Conservation (phyloP, 768 basidiomycete genomes). For the Crucibulum laeve region DNA sequence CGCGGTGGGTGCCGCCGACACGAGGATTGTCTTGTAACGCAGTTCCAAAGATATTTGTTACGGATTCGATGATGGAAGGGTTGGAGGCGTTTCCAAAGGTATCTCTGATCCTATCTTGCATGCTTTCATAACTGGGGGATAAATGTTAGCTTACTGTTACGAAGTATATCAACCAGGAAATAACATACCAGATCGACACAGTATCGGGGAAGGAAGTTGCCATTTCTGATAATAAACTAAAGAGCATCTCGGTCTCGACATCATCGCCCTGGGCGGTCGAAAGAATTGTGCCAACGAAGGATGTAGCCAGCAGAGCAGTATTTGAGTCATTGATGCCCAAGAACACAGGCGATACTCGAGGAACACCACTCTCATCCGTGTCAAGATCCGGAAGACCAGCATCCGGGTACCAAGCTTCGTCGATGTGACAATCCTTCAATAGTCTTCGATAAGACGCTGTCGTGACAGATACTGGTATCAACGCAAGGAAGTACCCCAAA, state of each 20-base stretch:
- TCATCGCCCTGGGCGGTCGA: constrained; percentile 75
- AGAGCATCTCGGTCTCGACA: constrained; percentile 77
- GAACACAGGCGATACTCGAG: constrained; percentile 49
- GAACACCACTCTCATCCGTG: constrained; percentile 41
- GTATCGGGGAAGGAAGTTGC: constrained; percentile 66
- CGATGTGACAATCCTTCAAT: constrained; percentile 58
- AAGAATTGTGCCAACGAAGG: constrained; percentile 75
- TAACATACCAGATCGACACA: constrained; percentile 65
- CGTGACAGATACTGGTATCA: constrained; percentile 66
- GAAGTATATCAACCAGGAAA: constrained; percentile 4
- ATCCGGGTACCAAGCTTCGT: constrained; percentile 38
- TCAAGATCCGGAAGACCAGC: constrained; percentile 28
- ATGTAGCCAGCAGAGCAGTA: constrained; percentile 67
- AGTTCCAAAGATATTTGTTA: constrained; percentile 73
- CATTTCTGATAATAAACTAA: constrained; percentile 70
- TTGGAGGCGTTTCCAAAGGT: constrained; percentile 70
- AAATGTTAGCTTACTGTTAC: constrained; percentile 9
- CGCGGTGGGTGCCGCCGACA: constrained; percentile 34
- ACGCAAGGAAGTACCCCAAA: constrained; percentile 75
- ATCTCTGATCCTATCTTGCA: constrained; percentile 74
- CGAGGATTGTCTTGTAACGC: constrained; percentile 53
- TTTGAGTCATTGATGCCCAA: constrained; percentile 60
- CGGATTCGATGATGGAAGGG: constrained; percentile 62
- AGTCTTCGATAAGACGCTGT: constrained; percentile 52
- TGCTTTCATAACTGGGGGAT: constrained; percentile 64